Conservation (phyloP, 2,329 filamentous ascomycete genomes). For the Bipolaris sorokiniana region DNA sequence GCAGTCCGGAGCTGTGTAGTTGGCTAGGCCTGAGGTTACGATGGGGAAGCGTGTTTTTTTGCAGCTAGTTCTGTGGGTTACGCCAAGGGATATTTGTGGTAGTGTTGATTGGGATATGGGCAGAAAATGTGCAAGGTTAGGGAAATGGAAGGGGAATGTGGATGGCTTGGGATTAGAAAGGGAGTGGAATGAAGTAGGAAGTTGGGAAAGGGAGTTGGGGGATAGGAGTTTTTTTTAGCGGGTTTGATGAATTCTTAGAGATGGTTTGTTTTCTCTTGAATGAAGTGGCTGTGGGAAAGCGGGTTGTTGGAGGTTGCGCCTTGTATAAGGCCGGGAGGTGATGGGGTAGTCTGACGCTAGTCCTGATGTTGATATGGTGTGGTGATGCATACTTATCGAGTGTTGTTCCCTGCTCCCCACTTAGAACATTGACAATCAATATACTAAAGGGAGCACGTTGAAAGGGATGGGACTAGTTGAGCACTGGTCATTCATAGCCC, state of each 20-base stretch:
- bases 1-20: too few relatives aligned
- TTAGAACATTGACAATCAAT: background rate
- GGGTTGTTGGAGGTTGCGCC: background rate
- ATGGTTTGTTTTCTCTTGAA: background rate
- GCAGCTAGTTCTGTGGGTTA: too few relatives aligned
- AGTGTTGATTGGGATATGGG: background rate
- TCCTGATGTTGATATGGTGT: background rate
- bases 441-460: background rate
- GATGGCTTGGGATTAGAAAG: conserved; percentile 16
- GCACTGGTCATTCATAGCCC: background rate
- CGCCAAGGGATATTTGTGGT: too few relatives aligned
- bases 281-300: too few relatives aligned
- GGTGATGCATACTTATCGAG: background rate
- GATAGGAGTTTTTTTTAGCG: background rate
- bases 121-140: conserved; percentile 9
- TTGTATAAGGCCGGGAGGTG: background rate
- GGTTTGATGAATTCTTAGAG: background rate
- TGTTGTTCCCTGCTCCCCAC: background rate
- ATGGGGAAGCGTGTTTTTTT: too few relatives aligned
- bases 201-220: background rate
- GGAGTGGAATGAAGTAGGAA: conserved; percentile 19
- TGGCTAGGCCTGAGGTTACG: too few relatives aligned
- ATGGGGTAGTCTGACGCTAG: background rate
- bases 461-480: background rate
- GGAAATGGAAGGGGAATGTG: conserved; percentile 17